These are phyloP conservation scores for Debaryomyces singareniensis DNA, from an alignment of 1,139 yeast genomes.

Conservation along the genomic window DNA sequence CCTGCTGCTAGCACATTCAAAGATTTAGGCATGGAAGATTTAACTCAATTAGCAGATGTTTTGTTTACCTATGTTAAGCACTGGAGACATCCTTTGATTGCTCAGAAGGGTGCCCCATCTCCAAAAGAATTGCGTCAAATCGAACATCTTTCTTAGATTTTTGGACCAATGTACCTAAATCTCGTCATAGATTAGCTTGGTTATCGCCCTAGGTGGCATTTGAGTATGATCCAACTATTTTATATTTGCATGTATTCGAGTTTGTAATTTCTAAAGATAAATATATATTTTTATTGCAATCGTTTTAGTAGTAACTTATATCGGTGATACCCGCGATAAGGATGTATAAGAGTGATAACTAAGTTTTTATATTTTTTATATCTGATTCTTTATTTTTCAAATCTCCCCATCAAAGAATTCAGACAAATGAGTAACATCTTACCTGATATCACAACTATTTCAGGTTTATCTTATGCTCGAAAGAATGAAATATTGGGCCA, in stretches of 20 bases:
- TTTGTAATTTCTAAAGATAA: not conserved
- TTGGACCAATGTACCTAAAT: conserved; percentile 4
- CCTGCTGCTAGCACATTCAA: conserved; percentile 57
- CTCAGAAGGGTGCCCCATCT: conserved; percentile 41
- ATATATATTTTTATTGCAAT: too few relatives aligned
- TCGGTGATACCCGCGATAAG: too few relatives aligned
- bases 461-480: conserved; percentile 10
- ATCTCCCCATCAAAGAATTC: too few relatives aligned
- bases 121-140: conserved; percentile 40
- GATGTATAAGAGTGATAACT: too few relatives aligned
- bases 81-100: conserved; percentile 47
- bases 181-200: conserved; percentile 1
- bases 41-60: conserved; percentile 63
- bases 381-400: too few relatives aligned
- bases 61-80: conserved; percentile 59
- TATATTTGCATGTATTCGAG: conserved; percentile 1
- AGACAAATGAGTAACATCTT: not conserved
- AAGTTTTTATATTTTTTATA: too few relatives aligned
- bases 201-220: too few relatives aligned
- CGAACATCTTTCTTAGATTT: conserved; percentile 33
- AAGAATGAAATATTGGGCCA: conserved; percentile 40
- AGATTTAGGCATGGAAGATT: conserved; percentile 64
- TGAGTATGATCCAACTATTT: not conserved
- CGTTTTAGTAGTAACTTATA: too few relatives aligned
- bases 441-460: not conserved